Conservation (phyloP, 495 filamentous ascomycete genomes). For the Neurospora sp. region DNA sequence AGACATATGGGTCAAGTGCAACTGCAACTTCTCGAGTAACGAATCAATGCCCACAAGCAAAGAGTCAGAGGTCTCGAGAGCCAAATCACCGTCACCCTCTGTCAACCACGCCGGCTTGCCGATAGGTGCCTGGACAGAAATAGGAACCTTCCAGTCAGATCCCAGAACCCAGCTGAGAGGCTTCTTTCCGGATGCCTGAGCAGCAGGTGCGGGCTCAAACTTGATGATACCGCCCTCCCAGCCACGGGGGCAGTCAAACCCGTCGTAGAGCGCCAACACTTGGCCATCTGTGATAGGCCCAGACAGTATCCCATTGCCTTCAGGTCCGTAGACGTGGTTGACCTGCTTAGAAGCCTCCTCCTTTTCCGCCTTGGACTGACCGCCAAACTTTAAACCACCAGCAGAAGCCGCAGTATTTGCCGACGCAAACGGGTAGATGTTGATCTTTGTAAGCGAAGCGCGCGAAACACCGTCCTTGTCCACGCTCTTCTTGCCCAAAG, state of each 20-base stretch:
- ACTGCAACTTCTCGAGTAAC: conserved; percentile 56
- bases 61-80: conserved; percentile 42
- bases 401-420: conserved; percentile 41
- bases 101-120: conserved; percentile 45
- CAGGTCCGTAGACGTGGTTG: conserved; percentile 42
- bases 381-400: conserved; percentile 78
- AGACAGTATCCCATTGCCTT: conserved; percentile 55
- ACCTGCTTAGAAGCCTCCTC: conserved; percentile 55
- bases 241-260: conserved; percentile 25
- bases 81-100: conserved; percentile 37
- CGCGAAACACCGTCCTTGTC: conserved; percentile 19
- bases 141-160: conserved; percentile 56
- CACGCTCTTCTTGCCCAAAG: conserved; percentile 20
- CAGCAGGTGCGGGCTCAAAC: conserved; percentile 49
- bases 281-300: conserved; percentile 87
- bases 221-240: conserved; percentile 72
- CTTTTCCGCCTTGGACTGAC: conserved; percentile 65
- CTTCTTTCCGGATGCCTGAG: conserved; percentile 36
- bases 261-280: conserved; percentile 44
- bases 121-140: conserved; percentile 64
- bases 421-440: conserved; percentile 66
- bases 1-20: conserved; percentile 69
- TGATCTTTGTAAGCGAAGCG: conserved; percentile 43
- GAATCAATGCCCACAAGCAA: conserved; percentile 78
- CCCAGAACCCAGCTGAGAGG: conserved; percentile 64